These are phyloP conservation scores for Zoysia japonica DNA, from an alignment of 176 grass and related monocot species.

Conservation along the genomic window DNA sequence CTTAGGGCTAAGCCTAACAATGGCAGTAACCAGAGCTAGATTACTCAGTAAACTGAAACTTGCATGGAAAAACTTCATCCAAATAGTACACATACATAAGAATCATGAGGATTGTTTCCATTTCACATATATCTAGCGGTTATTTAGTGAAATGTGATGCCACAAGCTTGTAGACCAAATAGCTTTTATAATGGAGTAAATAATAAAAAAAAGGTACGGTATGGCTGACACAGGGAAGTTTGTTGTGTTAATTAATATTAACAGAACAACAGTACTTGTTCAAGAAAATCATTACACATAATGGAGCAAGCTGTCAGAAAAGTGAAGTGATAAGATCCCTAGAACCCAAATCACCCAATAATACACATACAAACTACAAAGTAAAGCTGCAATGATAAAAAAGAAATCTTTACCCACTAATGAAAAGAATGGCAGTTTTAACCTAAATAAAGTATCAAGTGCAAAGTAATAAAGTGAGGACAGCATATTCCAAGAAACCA, in stretches of 20 bases:
- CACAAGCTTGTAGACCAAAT: not conserved
- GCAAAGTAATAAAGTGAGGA: constrained; percentile 37
- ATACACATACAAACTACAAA: constrained; percentile 9
- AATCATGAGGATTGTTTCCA: not conserved
- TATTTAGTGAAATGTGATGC: too few species aligned
- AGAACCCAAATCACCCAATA: constrained; percentile 23
- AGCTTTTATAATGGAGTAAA: not conserved
- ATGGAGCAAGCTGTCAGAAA: constrained; percentile 4
- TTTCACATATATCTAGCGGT: too few species aligned
- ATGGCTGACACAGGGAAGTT: not conserved
- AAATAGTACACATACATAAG: not conserved
- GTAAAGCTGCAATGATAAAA: constrained; percentile 34
- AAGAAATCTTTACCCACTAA: constrained; percentile 20
- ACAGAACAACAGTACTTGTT: not conserved
- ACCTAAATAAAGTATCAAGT: constrained; percentile 33
- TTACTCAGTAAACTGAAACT: not conserved
- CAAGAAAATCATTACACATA: not conserved
- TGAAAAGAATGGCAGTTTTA: constrained; percentile 30
- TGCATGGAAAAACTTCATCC: not conserved
- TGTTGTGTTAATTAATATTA: constrained; percentile 3
- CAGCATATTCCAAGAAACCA: constrained; percentile 27
- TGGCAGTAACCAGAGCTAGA: not conserved
- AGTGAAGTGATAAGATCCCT: constrained; percentile 22
- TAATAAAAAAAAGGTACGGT: not conserved
- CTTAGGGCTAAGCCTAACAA: not conserved